phyloP scores from a whole-genome alignment of 1,284 basidiomycete species.

The Malassezia globosa region DNA sequence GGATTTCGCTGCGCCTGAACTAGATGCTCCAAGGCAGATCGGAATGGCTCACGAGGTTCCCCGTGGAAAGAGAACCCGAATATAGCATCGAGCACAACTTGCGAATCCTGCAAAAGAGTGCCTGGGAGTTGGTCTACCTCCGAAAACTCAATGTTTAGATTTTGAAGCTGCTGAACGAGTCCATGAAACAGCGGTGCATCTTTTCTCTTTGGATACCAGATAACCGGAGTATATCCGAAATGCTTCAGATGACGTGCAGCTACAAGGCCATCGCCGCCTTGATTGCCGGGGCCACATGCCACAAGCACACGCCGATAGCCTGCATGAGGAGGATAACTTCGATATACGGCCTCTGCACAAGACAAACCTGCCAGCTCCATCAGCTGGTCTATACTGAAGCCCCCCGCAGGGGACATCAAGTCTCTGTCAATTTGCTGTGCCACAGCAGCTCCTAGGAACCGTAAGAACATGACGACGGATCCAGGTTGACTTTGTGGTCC shows the following conservation, averaged over 20 bases:
- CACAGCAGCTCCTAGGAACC: conserved; percentile 31
- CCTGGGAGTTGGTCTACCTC: conserved; percentile 51
- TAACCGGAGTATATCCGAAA: conserved; percentile 35
- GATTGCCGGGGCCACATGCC: conserved; percentile 75
- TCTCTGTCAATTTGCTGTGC: conserved; percentile 35
- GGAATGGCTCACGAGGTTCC: conserved; percentile 71
- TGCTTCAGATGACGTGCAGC: conserved; percentile 73
- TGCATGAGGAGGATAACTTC: conserved; percentile 60
- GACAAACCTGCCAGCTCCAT: conserved; percentile 98
- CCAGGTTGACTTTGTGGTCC: too few species aligned
- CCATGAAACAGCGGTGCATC: conserved; percentile 50
- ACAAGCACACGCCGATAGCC: conserved; percentile 59
- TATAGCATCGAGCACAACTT: conserved; percentile 85
- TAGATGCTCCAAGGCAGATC: conserved; percentile 61
- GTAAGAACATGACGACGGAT: conserved; percentile 18
- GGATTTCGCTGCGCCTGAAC: conserved; percentile 3
- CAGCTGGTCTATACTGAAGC: conserved; percentile 54
- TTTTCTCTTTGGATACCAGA: conserved; percentile 43
- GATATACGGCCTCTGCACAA: conserved; percentile 77
- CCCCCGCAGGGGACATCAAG: conserved; percentile 33
- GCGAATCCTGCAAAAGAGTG: conserved; percentile 55
- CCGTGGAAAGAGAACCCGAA: conserved; percentile 91
- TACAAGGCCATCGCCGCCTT: conserved; percentile 89
- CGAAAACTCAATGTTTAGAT: conserved; percentile 61
- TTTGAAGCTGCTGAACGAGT: conserved; percentile 72